Conservation (phyloP, 805 yeast genomes). For the Yamadazyma ubonensis region DNA sequence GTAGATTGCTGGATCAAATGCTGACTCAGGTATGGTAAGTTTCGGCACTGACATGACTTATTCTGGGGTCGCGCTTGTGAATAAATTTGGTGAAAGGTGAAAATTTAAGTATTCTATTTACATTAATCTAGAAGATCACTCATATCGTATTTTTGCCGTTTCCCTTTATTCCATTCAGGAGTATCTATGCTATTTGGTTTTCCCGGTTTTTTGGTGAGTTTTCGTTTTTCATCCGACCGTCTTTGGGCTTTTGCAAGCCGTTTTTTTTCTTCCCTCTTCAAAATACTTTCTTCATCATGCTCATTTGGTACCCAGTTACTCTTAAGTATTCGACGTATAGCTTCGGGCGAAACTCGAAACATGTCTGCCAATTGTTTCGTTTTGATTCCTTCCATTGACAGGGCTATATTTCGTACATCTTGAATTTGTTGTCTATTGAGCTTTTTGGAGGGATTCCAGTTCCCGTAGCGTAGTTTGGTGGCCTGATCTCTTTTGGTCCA, state of each 20-base stretch:
- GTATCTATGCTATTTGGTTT: conserved; percentile 14
- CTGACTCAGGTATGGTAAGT: conserved; percentile 41
- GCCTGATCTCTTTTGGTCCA: conserved; percentile 75
- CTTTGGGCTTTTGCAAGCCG: conserved; percentile 13
- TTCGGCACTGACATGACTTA: conserved; percentile 2
- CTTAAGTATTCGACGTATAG: conserved; percentile 73
- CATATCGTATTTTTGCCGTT: background rate
- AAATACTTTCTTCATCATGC: conserved; percentile 47
- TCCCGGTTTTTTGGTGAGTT: conserved; percentile 46
- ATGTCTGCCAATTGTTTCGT: conserved; percentile 58
- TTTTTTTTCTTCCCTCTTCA: conserved; percentile 49
- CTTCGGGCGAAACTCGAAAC: conserved; percentile 77
- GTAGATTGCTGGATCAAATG: conserved; percentile 34
- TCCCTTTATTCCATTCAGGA: background rate
- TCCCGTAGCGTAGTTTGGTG: conserved; percentile 57
- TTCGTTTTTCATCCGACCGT: background rate
- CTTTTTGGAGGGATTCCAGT: conserved; percentile 68
- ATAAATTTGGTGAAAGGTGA: too few species aligned
- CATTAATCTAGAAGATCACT: conserved; percentile 4
- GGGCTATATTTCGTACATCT: conserved; percentile 56
- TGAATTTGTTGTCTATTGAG: conserved; percentile 70
- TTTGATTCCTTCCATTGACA: conserved; percentile 57
- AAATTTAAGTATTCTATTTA: background rate
- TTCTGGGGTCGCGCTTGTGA: background rate
- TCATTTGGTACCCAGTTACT: conserved; percentile 72